Conservation (phyloP, 352 stramenopile species). For the Blastocystis sp. region DNA sequence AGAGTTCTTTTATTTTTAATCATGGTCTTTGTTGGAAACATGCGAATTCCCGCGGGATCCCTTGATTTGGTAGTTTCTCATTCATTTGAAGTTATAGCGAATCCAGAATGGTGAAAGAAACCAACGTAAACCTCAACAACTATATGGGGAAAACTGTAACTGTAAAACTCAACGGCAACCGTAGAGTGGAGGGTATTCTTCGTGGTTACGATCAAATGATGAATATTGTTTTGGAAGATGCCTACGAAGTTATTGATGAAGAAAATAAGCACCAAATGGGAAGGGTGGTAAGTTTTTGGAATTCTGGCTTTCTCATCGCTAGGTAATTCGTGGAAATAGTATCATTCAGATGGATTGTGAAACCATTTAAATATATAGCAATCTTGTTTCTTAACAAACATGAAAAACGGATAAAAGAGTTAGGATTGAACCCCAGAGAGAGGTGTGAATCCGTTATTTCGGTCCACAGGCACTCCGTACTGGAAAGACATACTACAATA, state of each 20-base stretch:
- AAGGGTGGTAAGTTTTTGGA: conserved; percentile 15
- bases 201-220: conserved; percentile 83
- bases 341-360: conserved; percentile 82
- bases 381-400: conserved; percentile 24
- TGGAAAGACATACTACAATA: conserved; percentile 17
- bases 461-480: conserved; percentile 29
- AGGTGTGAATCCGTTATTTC: conserved; percentile 21
- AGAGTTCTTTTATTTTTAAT: conserved; percentile 71
- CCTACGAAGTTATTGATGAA: conserved; percentile 69
- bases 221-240: conserved; percentile 80
- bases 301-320: not conserved
- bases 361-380: conserved; percentile 65
- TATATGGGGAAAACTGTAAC: conserved; percentile 82
- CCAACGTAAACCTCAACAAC: conserved; percentile 72
- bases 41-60: not conserved
- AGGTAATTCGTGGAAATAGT: conserved; percentile 80
- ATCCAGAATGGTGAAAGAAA: conserved; percentile 5
- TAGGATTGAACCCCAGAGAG: not conserved
- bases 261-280: conserved; percentile 54
- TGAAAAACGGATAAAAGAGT: conserved; percentile 35
- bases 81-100: not conserved
- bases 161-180: conserved; percentile 81
- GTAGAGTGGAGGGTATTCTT: conserved; percentile 77
- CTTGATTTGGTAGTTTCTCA: not conserved
- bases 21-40: not conserved